Conservation (phyloP, 139 green algal genomes). For the Gonium pectorale region DNA sequence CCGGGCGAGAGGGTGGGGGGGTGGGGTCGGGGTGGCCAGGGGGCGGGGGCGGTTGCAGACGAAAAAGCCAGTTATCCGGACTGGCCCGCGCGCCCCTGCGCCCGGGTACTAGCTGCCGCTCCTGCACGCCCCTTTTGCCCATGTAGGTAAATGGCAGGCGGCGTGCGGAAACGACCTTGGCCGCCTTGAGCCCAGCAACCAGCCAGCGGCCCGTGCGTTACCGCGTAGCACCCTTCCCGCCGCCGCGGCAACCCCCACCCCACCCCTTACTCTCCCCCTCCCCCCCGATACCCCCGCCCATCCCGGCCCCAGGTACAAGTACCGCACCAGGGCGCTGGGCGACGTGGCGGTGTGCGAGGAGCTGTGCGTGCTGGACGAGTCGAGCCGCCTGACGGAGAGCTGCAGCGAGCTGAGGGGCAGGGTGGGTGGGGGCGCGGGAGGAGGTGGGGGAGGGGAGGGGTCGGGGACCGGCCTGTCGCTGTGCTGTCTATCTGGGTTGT, state of each 20-base stretch:
- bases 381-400: conserved; percentile 35
- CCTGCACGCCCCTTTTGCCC: too few species aligned
- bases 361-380: conserved; percentile 48
- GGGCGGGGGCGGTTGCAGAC: background rate
- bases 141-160: too few species aligned
- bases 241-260: too few species aligned
- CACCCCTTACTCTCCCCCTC: background rate
- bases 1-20: background rate
- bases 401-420: conserved; percentile 36
- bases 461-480: background rate
- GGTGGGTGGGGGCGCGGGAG: background rate
- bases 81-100: too few species aligned
- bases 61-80: too few species aligned
- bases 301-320: conserved; percentile 55
- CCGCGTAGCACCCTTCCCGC: too few species aligned
- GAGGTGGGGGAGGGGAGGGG: background rate
- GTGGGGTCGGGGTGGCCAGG: background rate
- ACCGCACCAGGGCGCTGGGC: conserved; percentile 45
- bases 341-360: conserved; percentile 78
- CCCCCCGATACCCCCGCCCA: too few species aligned
- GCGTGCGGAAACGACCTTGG: too few species aligned
- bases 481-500: too few species aligned
- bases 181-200: too few species aligned
- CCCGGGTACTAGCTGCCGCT: too few species aligned
- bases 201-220: too few species aligned